These are phyloP conservation scores for Ensete ventricosum DNA, from an alignment of 176 grass and related monocot species.

Conservation along the genomic window DNA sequence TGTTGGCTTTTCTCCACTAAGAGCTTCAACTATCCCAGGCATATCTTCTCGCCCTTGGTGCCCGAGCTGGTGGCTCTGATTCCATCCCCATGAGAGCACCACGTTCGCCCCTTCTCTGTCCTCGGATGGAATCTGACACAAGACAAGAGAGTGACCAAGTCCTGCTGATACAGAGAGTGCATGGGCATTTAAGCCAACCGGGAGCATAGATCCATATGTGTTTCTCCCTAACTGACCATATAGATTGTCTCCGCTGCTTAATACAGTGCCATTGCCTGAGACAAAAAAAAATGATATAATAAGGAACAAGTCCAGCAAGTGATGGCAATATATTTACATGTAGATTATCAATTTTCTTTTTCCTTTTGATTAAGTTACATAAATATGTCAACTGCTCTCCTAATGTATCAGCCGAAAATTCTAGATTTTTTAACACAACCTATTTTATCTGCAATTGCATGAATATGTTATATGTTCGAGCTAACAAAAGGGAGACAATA, in stretches of 20 bases:
- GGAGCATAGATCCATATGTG: constrained; percentile 36
- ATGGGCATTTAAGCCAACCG: constrained; percentile 24
- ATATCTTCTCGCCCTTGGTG: constrained; percentile 40
- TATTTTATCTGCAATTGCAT: background rate
- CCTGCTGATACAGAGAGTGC: constrained; percentile 70
- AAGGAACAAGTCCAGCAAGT: background rate
- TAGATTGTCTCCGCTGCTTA: constrained; percentile 74
- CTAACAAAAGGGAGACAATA: constrained; percentile 2
- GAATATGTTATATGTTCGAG: background rate
- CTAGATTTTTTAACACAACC: background rate
- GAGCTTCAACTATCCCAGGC: constrained; percentile 39
- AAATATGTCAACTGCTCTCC: background rate
- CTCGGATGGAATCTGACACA: constrained; percentile 40
- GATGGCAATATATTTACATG: background rate
- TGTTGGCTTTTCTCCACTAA: constrained; percentile 34
- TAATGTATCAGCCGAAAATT: background rate
- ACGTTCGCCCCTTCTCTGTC: constrained; percentile 3
- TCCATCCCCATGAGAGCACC: constrained; percentile 87
- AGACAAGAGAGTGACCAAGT: constrained; percentile 60
- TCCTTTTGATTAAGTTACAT: background rate
- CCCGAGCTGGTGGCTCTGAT: constrained; percentile 73
- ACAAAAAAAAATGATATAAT: background rate
- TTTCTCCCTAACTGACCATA: constrained; percentile 68
- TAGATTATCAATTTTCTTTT: background rate
- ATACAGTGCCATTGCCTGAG: constrained; percentile 47